These are phyloP conservation scores for Penicillium sp. DNA, from an alignment of 2,329 filamentous ascomycete genomes.

Conservation along the genomic window DNA sequence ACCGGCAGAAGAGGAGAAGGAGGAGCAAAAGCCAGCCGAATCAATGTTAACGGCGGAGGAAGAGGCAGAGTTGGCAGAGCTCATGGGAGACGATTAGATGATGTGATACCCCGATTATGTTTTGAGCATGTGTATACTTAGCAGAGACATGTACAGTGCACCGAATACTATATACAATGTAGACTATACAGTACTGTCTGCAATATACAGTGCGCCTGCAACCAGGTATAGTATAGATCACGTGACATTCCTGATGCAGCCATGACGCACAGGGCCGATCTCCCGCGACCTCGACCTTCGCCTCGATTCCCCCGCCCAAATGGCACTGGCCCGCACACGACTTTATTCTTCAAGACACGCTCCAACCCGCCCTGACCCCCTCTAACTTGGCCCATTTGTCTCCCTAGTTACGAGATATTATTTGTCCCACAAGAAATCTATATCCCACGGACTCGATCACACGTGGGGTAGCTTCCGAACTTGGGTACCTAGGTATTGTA, in stretches of 20 bases:
- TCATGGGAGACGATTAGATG: constrained; percentile 69
- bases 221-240: constrained; percentile 8
- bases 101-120: constrained; percentile 18
- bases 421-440: not conserved
- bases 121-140: constrained; percentile 1
- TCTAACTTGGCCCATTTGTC: not conserved
- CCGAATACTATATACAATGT: not conserved
- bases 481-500: constrained; percentile 9
- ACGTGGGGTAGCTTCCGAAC: constrained; percentile 17
- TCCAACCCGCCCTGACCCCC: not conserved
- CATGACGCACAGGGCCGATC: constrained; percentile 38
- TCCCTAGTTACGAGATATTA: not conserved
- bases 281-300: constrained; percentile 20
- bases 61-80: constrained; percentile 83
- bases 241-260: constrained; percentile 29
- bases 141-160: not conserved
- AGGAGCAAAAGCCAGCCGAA: constrained; percentile 47
- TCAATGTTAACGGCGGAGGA: constrained; percentile 77
- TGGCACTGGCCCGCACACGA: constrained; percentile 9
- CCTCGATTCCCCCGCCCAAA: constrained; percentile 21
- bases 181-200: not conserved
- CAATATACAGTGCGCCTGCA: not conserved
- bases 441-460: not conserved
- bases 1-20: constrained; percentile 46
- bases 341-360: constrained; percentile 1